phyloP scores from a whole-genome alignment of 768 basidiomycete genomes.

The Cantharellus cinnabarinus region DNA sequence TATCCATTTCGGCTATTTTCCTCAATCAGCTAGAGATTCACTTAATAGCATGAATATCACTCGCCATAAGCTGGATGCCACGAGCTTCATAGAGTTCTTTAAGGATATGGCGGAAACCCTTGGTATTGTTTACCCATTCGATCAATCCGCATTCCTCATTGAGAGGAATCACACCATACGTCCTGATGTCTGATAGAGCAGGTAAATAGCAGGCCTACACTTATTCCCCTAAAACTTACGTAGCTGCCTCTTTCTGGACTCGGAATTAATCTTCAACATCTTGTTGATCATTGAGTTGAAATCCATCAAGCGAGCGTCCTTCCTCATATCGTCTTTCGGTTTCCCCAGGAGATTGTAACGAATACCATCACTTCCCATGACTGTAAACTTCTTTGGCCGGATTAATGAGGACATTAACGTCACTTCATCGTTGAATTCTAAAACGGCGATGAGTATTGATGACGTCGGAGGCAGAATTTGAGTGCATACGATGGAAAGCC shows the following conservation, averaged over 20 bases:
- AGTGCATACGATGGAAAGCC: conserved; percentile 49
- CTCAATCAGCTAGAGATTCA: conserved; percentile 11
- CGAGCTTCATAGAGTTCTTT: conserved; percentile 40
- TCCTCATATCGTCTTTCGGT: conserved; percentile 90
- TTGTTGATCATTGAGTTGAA: conserved; percentile 97
- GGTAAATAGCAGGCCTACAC: background rate
- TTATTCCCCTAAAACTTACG: conserved; percentile 32
- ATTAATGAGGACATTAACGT: conserved; percentile 83
- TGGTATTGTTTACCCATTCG: conserved; percentile 94
- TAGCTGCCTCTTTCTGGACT: conserved; percentile 74
- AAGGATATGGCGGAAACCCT: conserved; percentile 60
- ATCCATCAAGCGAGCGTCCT: conserved; percentile 95
- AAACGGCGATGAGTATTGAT: background rate
- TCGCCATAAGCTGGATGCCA: conserved; percentile 16
- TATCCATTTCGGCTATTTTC: conserved; percentile 23
- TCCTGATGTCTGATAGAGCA: conserved; percentile 53
- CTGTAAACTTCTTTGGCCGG: conserved; percentile 75
- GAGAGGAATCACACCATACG: conserved; percentile 94
- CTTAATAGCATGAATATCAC: background rate
- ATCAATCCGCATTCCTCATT: conserved; percentile 96
- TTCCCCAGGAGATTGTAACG: conserved; percentile 86
- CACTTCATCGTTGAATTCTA: conserved; percentile 67
- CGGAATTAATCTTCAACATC: conserved; percentile 78
- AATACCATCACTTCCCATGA: conserved; percentile 64
- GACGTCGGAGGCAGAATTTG: background rate